Conservation (phyloP, 2,329 filamentous ascomycete genomes). For the Talaromyces verruculosus region DNA sequence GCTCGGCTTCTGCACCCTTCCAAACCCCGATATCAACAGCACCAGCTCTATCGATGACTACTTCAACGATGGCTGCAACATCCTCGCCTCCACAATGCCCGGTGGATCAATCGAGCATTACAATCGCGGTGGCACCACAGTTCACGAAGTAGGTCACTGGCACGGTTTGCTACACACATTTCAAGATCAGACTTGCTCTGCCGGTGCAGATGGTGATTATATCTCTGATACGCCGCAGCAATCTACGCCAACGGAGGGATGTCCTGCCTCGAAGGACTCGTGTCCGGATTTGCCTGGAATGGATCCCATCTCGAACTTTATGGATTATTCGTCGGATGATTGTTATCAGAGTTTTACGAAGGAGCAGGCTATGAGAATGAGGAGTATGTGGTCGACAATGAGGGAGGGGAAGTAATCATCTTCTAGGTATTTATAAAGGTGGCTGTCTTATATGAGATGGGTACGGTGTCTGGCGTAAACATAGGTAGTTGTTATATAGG, state of each 20-base stretch:
- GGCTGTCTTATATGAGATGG: background rate
- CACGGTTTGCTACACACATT: slow-evolving; percentile 50
- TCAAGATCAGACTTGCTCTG: slow-evolving; percentile 40
- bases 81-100: slow-evolving; percentile 59
- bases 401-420: slow-evolving; percentile 34
- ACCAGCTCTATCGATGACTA: slow-evolving; percentile 44
- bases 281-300: slow-evolving; percentile 49
- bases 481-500: background rate
- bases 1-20: slow-evolving; percentile 57
- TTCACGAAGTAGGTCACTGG: slow-evolving; percentile 52
- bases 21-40: slow-evolving; percentile 41
- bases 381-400: slow-evolving; percentile 52
- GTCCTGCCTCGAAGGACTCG: slow-evolving; percentile 52
- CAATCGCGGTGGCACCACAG: slow-evolving; percentile 46
- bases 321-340: slow-evolving; percentile 59
- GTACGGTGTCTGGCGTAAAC: background rate
- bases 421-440: background rate
- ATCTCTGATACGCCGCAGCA: slow-evolving; percentile 48
- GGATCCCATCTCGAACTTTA: slow-evolving; percentile 60
- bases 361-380: slow-evolving; percentile 53
- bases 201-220: slow-evolving; percentile 42
- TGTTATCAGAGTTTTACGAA: slow-evolving; percentile 57
- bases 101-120: slow-evolving; percentile 52
- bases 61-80: slow-evolving; percentile 57
- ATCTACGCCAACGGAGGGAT: slow-evolving; percentile 60